phyloP scores from a whole-genome alignment of 352 stramenopile genomes.

The Phytophthora melonis region DNA sequence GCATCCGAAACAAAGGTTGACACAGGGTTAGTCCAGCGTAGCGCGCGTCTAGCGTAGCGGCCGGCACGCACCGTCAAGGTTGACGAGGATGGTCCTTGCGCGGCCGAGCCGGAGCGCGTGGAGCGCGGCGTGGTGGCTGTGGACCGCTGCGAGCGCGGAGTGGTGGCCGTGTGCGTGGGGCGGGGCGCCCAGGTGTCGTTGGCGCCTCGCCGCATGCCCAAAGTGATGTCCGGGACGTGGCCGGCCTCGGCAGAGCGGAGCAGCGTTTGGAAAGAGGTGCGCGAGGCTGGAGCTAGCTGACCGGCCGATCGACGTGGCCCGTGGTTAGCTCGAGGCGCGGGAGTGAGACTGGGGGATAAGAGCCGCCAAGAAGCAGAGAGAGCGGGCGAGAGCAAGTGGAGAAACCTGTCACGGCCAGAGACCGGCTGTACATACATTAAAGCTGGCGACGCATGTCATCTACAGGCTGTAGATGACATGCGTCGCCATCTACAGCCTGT shows the following conservation, averaged over 20 bases:
- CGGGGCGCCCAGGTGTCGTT: conserved; percentile 34
- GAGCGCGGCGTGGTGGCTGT: conserved; percentile 29
- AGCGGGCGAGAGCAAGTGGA: conserved; percentile 10
- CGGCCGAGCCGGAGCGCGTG: conserved; percentile 31
- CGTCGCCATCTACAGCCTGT: too few species aligned
- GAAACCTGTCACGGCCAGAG: conserved; percentile 22
- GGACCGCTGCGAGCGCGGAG: conserved; percentile 24
- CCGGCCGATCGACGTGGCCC: neutral
- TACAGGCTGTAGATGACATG: too few species aligned
- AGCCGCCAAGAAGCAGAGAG: conserved; percentile 20
- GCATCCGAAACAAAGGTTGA: neutral
- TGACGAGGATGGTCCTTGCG: conserved; percentile 70
- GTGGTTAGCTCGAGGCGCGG: conserved; percentile 14
- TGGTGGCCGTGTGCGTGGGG: conserved; percentile 34
- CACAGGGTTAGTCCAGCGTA: conserved; percentile 1
- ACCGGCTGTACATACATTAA: too few species aligned
- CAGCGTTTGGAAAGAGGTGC: conserved; percentile 33
- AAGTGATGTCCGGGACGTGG: conserved; percentile 28
- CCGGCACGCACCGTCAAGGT: conserved; percentile 58
- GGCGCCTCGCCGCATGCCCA: conserved; percentile 45
- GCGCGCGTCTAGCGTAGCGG: neutral
- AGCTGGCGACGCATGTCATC: too few species aligned
- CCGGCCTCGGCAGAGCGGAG: conserved; percentile 23
- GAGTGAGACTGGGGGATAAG: conserved; percentile 42
- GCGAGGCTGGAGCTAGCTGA: neutral